phyloP scores from a whole-genome alignment of 257 asterid species.

The Pogostemon cablin region DNA sequence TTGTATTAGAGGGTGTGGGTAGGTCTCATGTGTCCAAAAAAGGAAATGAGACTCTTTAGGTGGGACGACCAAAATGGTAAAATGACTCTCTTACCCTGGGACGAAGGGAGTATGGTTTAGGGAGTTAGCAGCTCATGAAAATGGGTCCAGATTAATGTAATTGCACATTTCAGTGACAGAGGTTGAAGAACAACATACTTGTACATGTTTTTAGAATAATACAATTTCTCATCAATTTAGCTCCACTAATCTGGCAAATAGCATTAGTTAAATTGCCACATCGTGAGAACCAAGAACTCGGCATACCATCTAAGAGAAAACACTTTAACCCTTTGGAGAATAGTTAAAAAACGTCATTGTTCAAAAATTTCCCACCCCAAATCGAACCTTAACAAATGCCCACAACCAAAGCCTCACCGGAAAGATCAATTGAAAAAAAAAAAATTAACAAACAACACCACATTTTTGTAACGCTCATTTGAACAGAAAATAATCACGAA shows the following conservation, averaged over 20 bases:
- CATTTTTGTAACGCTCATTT: slow-evolving; percentile 6
- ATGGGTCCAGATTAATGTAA: slow-evolving; percentile 3
- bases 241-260: neutral
- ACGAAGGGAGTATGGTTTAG: neutral
- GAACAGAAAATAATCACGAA: neutral
- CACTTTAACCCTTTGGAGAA: slow-evolving; percentile 6
- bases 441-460: slow-evolving; percentile 7
- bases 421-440: neutral
- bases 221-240: slow-evolving; percentile 10
- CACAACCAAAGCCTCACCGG: neutral
- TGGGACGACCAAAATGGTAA: too few relatives aligned
- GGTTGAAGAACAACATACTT: neutral
- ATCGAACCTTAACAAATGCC: neutral
- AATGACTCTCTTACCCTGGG: too few relatives aligned
- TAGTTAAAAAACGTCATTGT: neutral
- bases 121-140: neutral
- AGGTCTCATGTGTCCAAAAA: too few relatives aligned
- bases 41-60: too few relatives aligned
- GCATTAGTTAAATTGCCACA: neutral
- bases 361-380: slow-evolving; percentile 18
- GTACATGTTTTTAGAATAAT: neutral
- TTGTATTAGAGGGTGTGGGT: too few relatives aligned
- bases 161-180: neutral
- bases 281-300: neutral
- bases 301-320: slow-evolving; percentile 1